A percentile compares a stretch with the other conserved stretches of the same genome.
Conservation (phyloP, 208 protist species). For the Trypanosoma caninum region DNA sequence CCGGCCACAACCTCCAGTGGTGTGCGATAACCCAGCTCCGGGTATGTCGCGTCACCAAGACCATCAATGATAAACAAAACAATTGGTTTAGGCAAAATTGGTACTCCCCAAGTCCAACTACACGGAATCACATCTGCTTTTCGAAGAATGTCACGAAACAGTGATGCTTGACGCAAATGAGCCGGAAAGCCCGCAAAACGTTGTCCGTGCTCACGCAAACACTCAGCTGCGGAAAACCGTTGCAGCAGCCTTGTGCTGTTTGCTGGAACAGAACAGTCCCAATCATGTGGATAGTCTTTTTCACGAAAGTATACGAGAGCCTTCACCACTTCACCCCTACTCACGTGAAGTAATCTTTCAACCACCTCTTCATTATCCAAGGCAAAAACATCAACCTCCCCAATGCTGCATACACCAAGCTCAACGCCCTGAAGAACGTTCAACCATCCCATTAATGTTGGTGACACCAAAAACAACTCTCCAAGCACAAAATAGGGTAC, state of each 20-base stretch:
- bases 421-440: constrained; percentile 53
- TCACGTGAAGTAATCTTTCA: constrained; percentile 19
- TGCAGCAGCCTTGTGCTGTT: constrained; percentile 29
- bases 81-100: constrained; percentile 42
- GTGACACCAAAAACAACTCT: constrained; percentile 55
- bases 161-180: constrained; percentile 21
- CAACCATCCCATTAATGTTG: constrained; percentile 52
- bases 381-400: constrained; percentile 22
- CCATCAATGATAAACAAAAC: constrained; percentile 80
- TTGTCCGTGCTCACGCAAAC: constrained; percentile 33
- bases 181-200: constrained; percentile 42
- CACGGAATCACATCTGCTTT: background rate
- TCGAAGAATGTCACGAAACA: constrained; percentile 1
- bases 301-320: constrained; percentile 50
- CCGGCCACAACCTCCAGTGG: constrained; percentile 71
- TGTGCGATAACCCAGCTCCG: constrained; percentile 47
- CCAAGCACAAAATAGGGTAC: constrained; percentile 46
- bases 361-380: constrained; percentile 21
- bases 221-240: constrained; percentile 36
- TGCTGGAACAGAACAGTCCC: constrained; percentile 22
- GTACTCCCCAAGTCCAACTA: constrained; percentile 4
- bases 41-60: constrained; percentile 61
- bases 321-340: constrained; percentile 8
- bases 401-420: constrained; percentile 27
- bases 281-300: constrained; percentile 43